Conservation (phyloP, 75 land plant species). For the Cupressus sempervirens region DNA sequence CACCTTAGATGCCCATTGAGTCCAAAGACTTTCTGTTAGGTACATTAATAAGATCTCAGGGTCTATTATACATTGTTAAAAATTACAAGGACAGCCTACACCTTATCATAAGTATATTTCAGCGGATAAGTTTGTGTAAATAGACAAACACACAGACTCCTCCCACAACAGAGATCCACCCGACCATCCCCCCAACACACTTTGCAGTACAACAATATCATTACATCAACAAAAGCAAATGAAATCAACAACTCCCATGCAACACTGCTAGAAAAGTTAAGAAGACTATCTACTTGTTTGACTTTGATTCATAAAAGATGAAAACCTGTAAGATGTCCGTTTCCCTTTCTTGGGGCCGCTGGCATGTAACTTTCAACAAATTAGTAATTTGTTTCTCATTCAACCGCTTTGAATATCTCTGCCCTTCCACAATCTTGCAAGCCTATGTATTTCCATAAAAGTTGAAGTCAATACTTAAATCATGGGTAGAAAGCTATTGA, state of each 20-base stretch:
- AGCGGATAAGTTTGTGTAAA: neutral
- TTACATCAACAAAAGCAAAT: neutral
- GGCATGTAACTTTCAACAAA: conserved; percentile 58
- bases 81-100: neutral
- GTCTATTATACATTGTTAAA: neutral
- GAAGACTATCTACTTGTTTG: neutral
- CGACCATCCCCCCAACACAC: neutral
- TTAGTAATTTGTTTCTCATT: conserved; percentile 59
- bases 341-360: conserved; percentile 49
- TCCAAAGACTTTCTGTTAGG: neutral
- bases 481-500: neutral
- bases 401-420: conserved; percentile 55
- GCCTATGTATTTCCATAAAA: conserved; percentile 27
- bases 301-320: neutral
- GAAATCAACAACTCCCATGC: neutral
- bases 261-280: neutral
- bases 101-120: neutral
- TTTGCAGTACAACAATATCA: neutral
- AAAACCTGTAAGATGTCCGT: conserved; percentile 32
- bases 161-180: neutral
- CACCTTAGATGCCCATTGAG: neutral
- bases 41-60: neutral
- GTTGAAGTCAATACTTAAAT: neutral
- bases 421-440: conserved; percentile 64
- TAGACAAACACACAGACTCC: neutral